Evolutionary conservation across 2,329 filamentous ascomycete genomes (phyloP).

Genomic region (Colletotrichum tamarilloi): DNA sequence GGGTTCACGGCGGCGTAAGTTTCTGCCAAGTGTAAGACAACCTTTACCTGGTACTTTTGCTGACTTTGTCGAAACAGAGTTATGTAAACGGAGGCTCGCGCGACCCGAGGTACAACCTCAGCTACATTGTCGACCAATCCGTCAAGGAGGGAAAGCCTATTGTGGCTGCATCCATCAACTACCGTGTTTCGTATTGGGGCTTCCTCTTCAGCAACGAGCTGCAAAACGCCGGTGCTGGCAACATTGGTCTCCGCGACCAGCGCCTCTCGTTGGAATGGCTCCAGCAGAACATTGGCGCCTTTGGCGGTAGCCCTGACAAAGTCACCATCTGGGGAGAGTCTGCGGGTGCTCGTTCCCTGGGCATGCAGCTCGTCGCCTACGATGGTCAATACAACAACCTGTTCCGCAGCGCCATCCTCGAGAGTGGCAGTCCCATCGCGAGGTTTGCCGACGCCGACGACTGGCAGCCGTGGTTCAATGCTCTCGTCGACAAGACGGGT

Average conservation of each 20-base stretch:
- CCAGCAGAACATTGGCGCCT: slow-evolving; percentile 70
- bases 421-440: slow-evolving; percentile 66
- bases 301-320: slow-evolving; percentile 73
- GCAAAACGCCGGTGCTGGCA: slow-evolving; percentile 63
- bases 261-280: slow-evolving; percentile 71
- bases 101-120: slow-evolving; percentile 47
- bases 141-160: slow-evolving; percentile 63
- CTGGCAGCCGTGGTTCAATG: slow-evolving; percentile 46
- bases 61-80: slow-evolving; percentile 21
- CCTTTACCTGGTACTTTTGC: not conserved
- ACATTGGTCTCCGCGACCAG: slow-evolving; percentile 71
- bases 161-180: slow-evolving; percentile 73
- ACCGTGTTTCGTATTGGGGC: slow-evolving; percentile 71
- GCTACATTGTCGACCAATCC: slow-evolving; percentile 46
- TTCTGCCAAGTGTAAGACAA: not conserved
- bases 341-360: slow-evolving; percentile 68
- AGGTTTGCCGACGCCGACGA: slow-evolving; percentile 61
- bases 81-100: slow-evolving; percentile 47
- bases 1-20: slow-evolving; percentile 66
- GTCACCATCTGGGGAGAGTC: slow-evolving; percentile 75
- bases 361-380: slow-evolving; percentile 71
- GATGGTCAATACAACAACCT: slow-evolving; percentile 70
- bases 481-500: slow-evolving; percentile 28
- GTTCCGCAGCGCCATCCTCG: slow-evolving; percentile 76
- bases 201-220: slow-evolving; percentile 69